These are phyloP conservation scores for Neofusicoccum parvum DNA, from an alignment of 2,329 filamentous ascomycete species.

Conservation along the genomic window DNA sequence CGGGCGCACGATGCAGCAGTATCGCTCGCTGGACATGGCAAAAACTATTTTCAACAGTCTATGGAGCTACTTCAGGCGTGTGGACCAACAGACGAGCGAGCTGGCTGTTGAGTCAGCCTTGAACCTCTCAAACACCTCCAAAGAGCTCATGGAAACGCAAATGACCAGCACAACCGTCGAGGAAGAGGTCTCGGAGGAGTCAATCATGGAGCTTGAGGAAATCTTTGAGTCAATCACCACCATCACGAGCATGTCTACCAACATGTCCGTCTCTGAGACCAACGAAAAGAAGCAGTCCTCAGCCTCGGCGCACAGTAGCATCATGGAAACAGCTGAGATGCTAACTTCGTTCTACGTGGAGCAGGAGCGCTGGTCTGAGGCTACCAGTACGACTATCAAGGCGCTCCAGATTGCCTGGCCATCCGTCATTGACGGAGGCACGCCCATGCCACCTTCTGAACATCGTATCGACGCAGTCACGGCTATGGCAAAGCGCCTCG, in stretches of 20 bases:
- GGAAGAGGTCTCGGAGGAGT: background rate
- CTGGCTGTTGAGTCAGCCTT: constrained; percentile 29
- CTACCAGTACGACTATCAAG: constrained; percentile 28
- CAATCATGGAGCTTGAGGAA: constrained; percentile 21
- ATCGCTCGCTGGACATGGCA: background rate
- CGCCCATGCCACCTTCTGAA: constrained; percentile 47
- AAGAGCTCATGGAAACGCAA: background rate
- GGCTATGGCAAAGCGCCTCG: constrained; percentile 30
- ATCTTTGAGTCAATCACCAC: constrained; percentile 28
- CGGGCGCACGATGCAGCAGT: background rate
- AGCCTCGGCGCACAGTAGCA: constrained; percentile 25
- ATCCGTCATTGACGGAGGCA: constrained; percentile 34
- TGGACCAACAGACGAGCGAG: constrained; percentile 24
- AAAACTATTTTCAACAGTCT: constrained; percentile 43
- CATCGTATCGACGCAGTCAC: constrained; percentile 31
- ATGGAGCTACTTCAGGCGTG: constrained; percentile 43
- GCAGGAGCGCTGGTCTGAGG: constrained; percentile 29
- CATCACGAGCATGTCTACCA: constrained; percentile 13
- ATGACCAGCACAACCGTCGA: background rate
- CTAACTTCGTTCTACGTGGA: constrained; percentile 29
- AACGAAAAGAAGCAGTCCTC: constrained; percentile 25
- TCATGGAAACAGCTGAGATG: constrained; percentile 33
- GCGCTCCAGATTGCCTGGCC: constrained; percentile 30
- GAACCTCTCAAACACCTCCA: constrained; percentile 22
- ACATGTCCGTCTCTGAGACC: constrained; percentile 19